Evolutionary conservation across 345 rosid species (phyloP).

Genomic region (Syzygium jambos): DNA sequence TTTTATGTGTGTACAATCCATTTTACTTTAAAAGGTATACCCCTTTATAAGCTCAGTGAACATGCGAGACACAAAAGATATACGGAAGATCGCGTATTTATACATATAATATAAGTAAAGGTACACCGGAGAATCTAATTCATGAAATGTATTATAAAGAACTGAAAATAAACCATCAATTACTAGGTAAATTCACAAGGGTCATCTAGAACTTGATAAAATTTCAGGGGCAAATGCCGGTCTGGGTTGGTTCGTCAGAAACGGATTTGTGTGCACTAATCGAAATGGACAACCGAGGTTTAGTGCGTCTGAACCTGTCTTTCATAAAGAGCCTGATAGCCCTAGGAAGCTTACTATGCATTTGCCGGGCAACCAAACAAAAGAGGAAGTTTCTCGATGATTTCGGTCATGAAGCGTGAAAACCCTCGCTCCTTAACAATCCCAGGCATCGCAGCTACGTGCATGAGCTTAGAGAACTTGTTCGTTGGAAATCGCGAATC

Average conservation of each 20-base stretch:
- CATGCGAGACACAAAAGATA: too few species aligned
- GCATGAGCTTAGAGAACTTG: background rate
- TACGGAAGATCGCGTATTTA: too few species aligned
- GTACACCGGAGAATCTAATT: too few species aligned
- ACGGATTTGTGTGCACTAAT: background rate
- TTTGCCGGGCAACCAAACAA: background rate
- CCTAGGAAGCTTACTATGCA: background rate
- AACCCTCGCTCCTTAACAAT: background rate
- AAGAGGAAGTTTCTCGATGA: background rate
- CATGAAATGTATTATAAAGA: too few species aligned
- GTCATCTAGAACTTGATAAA: too few species aligned
- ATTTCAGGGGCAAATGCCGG: too few species aligned
- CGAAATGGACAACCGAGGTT: background rate
- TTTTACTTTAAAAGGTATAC: background rate
- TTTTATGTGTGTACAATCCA: accelerated
- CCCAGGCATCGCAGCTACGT: background rate
- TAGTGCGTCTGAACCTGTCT: too few species aligned
- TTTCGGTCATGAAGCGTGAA: background rate
- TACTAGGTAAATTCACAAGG: too few species aligned
- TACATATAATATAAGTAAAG: too few species aligned
- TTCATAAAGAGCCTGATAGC: background rate
- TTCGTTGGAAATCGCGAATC: background rate
- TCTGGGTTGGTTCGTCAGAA: background rate
- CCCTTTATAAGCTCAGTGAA: too few species aligned
- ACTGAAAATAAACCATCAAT: too few species aligned